A percentile compares a stretch with the other conserved stretches of the same genome.
Conservation (phyloP, 768 basidiomycete species). For the Trametes maxima region DNA sequence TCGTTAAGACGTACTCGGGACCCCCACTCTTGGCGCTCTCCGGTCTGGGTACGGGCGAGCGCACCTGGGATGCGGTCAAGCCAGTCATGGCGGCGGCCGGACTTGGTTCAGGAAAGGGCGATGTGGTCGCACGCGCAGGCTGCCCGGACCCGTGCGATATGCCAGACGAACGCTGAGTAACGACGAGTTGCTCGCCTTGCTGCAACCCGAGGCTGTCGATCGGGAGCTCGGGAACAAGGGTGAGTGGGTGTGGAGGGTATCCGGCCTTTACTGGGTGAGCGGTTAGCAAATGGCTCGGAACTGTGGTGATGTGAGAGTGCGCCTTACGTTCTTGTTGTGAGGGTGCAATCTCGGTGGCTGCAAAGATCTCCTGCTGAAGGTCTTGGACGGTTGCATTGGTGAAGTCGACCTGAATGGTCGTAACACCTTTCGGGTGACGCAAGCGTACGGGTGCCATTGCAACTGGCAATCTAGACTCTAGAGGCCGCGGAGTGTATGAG, state of each 20-base stretch:
- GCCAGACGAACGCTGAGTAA: constrained; percentile 45
- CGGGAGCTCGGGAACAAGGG: constrained; percentile 72
- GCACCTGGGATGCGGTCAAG: constrained; percentile 26
- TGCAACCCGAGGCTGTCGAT: constrained; percentile 76
- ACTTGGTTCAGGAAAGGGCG: constrained; percentile 24
- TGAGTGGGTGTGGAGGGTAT: constrained; percentile 80
- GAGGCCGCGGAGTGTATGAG: background rate
- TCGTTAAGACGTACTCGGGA: constrained; percentile 61
- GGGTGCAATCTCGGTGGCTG: constrained; percentile 68
- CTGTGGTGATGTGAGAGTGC: background rate
- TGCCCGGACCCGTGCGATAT: constrained; percentile 14
- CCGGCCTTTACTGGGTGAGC: constrained; percentile 68
- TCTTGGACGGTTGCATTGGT: constrained; percentile 64
- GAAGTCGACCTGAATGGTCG: constrained; percentile 72
- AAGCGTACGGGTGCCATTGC: constrained; percentile 75
- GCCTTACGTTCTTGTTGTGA: constrained; percentile 67
- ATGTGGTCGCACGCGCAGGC: constrained; percentile 1
- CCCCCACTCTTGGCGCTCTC: constrained; percentile 35
- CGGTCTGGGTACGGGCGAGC: constrained; percentile 25
- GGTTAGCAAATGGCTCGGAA: too few species aligned
- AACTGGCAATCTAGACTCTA: background rate
- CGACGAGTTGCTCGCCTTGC: constrained; percentile 85
- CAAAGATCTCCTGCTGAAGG: constrained; percentile 72
- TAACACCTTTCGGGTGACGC: constrained; percentile 82
- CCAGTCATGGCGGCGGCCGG: constrained; percentile 30